Base-by-base conservation (phyloP, 192 early-diverging fungal genomes). In the Entomortierella beljakovae region DNA sequence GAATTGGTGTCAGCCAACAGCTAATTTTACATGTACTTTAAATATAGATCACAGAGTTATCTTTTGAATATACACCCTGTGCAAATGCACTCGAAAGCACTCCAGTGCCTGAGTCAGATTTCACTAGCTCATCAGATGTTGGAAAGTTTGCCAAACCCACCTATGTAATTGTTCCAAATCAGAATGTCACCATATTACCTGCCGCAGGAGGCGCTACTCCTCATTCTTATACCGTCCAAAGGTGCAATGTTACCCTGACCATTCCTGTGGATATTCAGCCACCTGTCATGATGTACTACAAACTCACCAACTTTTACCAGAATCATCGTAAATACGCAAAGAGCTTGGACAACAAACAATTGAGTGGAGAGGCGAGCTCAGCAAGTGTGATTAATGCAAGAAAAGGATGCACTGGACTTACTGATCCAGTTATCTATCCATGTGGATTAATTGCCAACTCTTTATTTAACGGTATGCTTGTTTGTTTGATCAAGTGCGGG, bases 391-490 rank as follows among this genome's bases (percentile, higher is more conserved):
- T 90, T 46, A 64, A 85, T 15, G 22, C 70, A 35, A 20, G 82
- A 68, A 61, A 74, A 56, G n/a, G 56, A 48, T 55, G 82, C 94
- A 18, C 95, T 95, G 64, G 96, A 93, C 0, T 79, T 91, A 46
- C 70, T 48, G 71, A 86, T 3, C 68, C 64, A 7, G n/a, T 61
- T 20, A 91, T 92, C 61, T 99, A 97, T 80, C 98, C 98, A 34
- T 99, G 98, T 71, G 98, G 98, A 0, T 86, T 99, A 53, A 98
- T 99, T 82, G 98, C 97, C 29, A 98, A 99, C 76, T 99, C 97
- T 0, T 83, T 96, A 68, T 99, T 97, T 73, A 94, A 95, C 73
- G 92, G 91, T 83, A 88, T 83, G 37, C 56, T 57, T 20, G 23
- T 22, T 52, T 55, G 2, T 2, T 46, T 20, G 20, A 20, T 11